Evolutionary conservation across 2,329 filamentous ascomycete genomes (phyloP).

Genomic region (Calonectria naviculata): DNA sequence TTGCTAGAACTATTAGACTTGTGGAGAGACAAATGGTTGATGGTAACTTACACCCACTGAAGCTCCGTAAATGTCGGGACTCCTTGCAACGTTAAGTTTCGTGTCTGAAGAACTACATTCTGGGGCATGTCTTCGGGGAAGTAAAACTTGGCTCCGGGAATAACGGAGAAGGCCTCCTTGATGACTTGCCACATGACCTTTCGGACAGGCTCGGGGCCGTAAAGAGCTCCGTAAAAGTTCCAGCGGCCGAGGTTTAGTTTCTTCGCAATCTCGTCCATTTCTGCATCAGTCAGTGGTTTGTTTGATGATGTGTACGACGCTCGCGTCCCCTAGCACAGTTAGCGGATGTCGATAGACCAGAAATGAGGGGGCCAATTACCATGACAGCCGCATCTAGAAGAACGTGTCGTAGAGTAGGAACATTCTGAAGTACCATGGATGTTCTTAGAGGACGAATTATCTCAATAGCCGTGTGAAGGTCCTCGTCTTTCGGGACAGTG

Average conservation of each 20-base stretch:
- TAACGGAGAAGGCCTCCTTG: constrained; percentile 27
- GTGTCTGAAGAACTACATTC: constrained; percentile 26
- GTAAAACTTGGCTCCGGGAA: constrained; percentile 34
- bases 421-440: constrained; percentile 34
- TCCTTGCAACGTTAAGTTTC: constrained; percentile 28
- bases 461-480: constrained; percentile 33
- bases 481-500: constrained; percentile 31
- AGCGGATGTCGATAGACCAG: background rate
- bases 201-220: constrained; percentile 30
- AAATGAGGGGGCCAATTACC: background rate
- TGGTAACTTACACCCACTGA: constrained; percentile 31
- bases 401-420: constrained; percentile 31
- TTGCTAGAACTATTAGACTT: background rate
- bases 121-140: constrained; percentile 29
- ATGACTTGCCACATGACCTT: constrained; percentile 31
- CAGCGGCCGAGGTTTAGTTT: constrained; percentile 33
- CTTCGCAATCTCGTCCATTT: constrained; percentile 28
- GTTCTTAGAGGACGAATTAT: constrained; percentile 31
- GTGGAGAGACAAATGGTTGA: fast-evolving
- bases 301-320: constrained; percentile 20
- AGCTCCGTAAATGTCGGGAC: constrained; percentile 31
- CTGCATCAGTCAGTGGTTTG: constrained; percentile 17
- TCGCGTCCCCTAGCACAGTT: background rate
- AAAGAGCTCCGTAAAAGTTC: constrained; percentile 38
- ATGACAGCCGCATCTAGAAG: constrained; percentile 33